Evolutionary conservation across 768 basidiomycete species (phyloP), one percentile per base, ranked within the genome.

Genomic region (Tricholoma furcatifolium): DNA sequence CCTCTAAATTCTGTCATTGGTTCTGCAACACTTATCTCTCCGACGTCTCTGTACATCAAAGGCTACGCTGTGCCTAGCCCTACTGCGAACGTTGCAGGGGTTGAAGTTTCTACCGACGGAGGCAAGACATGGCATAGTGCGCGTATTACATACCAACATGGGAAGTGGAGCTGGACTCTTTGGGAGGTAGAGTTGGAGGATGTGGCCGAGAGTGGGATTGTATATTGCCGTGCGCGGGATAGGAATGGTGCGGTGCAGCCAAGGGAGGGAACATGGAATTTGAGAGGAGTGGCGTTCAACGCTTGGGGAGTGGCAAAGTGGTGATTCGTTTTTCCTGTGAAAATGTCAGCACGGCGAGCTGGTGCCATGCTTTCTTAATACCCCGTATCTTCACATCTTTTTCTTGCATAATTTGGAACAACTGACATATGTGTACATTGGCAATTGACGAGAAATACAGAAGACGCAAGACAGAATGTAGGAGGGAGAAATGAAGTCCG

Each of bases 121-220:
- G 85, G 84, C 1, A 55, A 61, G 41, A 73, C 76, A 7, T 87
- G 86, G 83, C 61, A 66, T 23, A 61, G 66, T 9, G 77, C 81
- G 17, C 66, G 65, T 27, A 79, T 86, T 53, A 80, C 73, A 1
- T 86, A 87, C 55, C 82, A 80, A 49, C 69, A 79, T 32, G 85
- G 85, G 3, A 76, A 64, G 56, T 88, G 86, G 85, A 87, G 87
- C 60, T 90, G 88, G 87, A 79, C 82, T 4, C 63, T 88, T 18
- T 89, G 87, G 88, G 82, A 86, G 60, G 72, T 63, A 3, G 69
- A 74, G 43, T 11, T 89, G 12, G 64, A 68, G 6, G 65, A 70
- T 41, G 62, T 63, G 4, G 62, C 58, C 3, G 57, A 61, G 43
- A 67, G 57, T 20, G 79, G 77, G 2, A 66, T 64, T 4, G 70